Base-by-base conservation (phyloP, 495 filamentous ascomycete species). In the Penicillium dipodomyicola region DNA sequence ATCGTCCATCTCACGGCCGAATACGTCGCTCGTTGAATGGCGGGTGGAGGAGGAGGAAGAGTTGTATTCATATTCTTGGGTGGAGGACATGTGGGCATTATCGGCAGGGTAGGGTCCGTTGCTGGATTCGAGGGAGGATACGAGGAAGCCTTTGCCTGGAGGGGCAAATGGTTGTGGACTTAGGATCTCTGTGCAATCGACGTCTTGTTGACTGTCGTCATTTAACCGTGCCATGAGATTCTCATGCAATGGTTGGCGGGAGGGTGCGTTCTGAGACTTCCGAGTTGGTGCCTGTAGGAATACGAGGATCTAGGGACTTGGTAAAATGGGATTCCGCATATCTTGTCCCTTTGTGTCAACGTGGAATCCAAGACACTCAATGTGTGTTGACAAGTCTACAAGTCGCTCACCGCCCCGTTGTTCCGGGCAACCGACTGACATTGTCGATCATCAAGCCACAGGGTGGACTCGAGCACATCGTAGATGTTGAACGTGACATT, bases 41-140 rank as follows among this genome's bases (percentile, higher is more conserved):
- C 65, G 69, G 5, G 63, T 65, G 7, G 74, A 78, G 3, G 73
- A 75, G 19, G 63, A 63, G 1, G 74, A 74, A 2, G 74, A 78
- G 37, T 62, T 65, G 45, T 73, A 72, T 15, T 70, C 70, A 42
- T 66, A 66, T 11, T 73, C 69, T 32, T 65, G 70, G n/a, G 25
- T 57, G 9, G 65, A 40, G 20, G 65, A 40, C 27, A 62, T 57
- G 29, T 67, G 61, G 22, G 57, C 56, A 30, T 65, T 67, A 30
- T 61, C 65, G 19, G 63, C 61, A 20, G 27, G 56, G 56, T 30
- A 59, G 44, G n/a, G 10, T 20, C 49, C 22, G 53, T 64, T 56
- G 58, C 57, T 52, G 37, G 60, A 56, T 37, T 68, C 65, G 44
- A 66, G 59, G 10, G 60, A 64, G 19, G 60, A 42, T 3, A 63